Evolutionary conservation across 257 asterid genomes (phyloP), one percentile per base, ranked within the genome.

Genomic region (Avicennia marina): DNA sequence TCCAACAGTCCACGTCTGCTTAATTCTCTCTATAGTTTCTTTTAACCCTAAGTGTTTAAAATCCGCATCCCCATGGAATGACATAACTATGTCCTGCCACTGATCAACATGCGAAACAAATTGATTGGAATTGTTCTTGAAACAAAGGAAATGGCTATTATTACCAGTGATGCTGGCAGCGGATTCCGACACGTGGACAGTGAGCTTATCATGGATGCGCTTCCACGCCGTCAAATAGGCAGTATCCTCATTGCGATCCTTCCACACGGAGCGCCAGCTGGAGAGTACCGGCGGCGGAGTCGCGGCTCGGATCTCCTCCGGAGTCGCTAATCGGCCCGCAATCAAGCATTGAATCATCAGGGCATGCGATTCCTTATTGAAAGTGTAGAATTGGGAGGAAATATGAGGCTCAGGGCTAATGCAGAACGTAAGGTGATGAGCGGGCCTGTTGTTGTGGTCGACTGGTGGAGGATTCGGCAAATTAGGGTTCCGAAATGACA

Each of bases 191-290:
- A 72, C 61, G 53, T 81, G 94, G 41, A 73, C 78, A 4, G 72
- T 67, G 60, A 91, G 95, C 83, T 91, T 88, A 62, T 91, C 98
- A 81, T 91, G 98, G 53, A 91, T 86, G 29, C 98, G 85, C 74
- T 91, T 91, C 98, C 98, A 91, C 27, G 98, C 98, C 12, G 97
- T 89, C 57, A 86, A 64, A 67, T 83, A 88, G 0, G 97, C 98
- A 3, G 97, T 89, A 25, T 91, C 98, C 84, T 85, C 96, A 62
- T 86, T 91, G 7, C 98, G 82, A 68, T 91, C 98, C 81, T 88
- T 91, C 98, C 98, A 91, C 24, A 91, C 98, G 12, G 88, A 68
- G 9, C 98, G 86, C 98, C 98, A 91, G 85, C 95, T 91, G 47
- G 86, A 7, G 8, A 88, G 98, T 25, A 91, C 90, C 0, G 95